Evolutionary conservation across 768 basidiomycete genomes (phyloP).

Genomic region (Dioszegia hungarica): DNA sequence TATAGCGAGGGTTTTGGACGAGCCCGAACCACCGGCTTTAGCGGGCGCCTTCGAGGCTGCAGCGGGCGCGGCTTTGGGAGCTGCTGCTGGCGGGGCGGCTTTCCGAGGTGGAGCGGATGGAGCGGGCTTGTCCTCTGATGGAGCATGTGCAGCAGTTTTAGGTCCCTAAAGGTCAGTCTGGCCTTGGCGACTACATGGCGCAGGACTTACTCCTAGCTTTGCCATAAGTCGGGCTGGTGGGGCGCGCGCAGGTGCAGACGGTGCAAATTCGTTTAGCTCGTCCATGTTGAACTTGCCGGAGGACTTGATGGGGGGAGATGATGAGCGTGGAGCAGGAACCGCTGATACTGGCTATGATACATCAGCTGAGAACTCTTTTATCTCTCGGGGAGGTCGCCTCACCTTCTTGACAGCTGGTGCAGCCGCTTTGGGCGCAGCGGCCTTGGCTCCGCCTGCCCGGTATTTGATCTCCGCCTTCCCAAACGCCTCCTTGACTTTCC

Average conservation of each 20-base stretch:
- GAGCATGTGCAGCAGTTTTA: neutral
- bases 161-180: neutral
- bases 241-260: constrained; percentile 23
- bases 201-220: constrained; percentile 12
- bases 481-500: constrained; percentile 88
- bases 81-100: constrained; percentile 2
- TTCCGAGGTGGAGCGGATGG: constrained; percentile 3
- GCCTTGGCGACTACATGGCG: no score
- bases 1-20: constrained; percentile 55
- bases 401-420: constrained; percentile 26
- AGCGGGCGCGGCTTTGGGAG: constrained; percentile 20
- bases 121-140: constrained; percentile 7
- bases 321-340: constrained; percentile 3
- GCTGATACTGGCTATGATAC: neutral
- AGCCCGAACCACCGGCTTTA: constrained; percentile 29
- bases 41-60: constrained; percentile 46
- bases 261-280: constrained; percentile 48
- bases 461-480: constrained; percentile 89
- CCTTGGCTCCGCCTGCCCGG: constrained; percentile 58
- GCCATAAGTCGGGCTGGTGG: constrained; percentile 36
- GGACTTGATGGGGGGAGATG: constrained; percentile 35
- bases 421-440: constrained; percentile 9
- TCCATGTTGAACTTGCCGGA: constrained; percentile 27
- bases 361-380: neutral
- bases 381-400: constrained; percentile 3